Evolutionary conservation across 768 basidiomycete genomes (phyloP), one percentile per base, ranked within the genome.

Genomic region (Suillus discolor): DNA sequence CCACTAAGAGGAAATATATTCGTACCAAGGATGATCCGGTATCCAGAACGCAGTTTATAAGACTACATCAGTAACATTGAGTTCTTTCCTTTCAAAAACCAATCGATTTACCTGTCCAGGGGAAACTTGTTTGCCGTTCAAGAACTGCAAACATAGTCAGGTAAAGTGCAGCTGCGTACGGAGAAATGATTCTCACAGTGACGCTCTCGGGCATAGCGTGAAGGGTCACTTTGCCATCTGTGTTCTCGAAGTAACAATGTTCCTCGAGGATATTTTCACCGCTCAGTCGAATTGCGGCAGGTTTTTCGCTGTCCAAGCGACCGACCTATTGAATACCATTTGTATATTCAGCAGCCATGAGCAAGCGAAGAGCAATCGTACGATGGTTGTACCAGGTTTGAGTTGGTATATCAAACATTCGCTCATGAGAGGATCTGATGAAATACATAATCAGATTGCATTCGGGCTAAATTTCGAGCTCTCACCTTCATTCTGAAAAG

Each of bases 401-500:
- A 98, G 84, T 74, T 97, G 96, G 75, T 99, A 93, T 71, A 94
- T 91, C 72, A 95, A 80, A 79, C 94, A 96, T 81, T 97, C 96
- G 74, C 93, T 94, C 95, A 97, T 97, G 61, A 97, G 84, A 60
- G 96, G 96, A 81, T 97, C 95, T 93, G 66, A 60, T 70, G 61
- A 66, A 67, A 63, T 23, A 34, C 57, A 44, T 68, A 57, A 65
- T 66, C 67, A 70, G 62, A 60, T 59, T 60, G 23, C n/a, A 51
- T 64, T 61, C 67, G 4, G 16, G 5, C 8, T 39, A 28, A 62
- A 42, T 55, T 11, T 47, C 16, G 13, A 34, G 3, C 57, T 67
- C 82, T 72, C 61, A 86, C 90, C 92, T 86, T 91, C 90, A 76
- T 91, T 91, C 89, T 90, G 72, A 61, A 66, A 23, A 67, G 61